Percentiles rank a stretch among this genome's conserved stretches.
Evolutionary conservation across 305 asterid species (phyloP).

Genomic region (Fraxinus greggii): DNA sequence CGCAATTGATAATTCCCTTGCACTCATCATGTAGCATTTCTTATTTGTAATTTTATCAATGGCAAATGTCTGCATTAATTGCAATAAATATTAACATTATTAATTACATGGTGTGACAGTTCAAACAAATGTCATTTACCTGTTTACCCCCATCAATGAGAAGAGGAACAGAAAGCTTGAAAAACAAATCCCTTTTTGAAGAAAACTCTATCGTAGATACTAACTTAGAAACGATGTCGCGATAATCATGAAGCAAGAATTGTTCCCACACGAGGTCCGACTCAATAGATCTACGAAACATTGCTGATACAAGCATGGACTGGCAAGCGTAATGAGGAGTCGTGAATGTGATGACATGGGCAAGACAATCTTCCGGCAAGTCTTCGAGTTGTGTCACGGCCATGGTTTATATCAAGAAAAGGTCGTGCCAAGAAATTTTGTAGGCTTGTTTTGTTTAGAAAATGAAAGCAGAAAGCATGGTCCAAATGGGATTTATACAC

Average conservation of each 20-base stretch:
- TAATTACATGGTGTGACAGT: not conserved
- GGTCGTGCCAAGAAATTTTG: not conserved
- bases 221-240: constrained; percentile 37
- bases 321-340: constrained; percentile 52
- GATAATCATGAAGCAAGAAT: constrained; percentile 55
- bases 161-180: constrained; percentile 47
- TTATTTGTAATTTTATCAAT: constrained; percentile 49
- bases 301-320: constrained; percentile 33
- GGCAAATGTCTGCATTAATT: constrained; percentile 45
- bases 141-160: constrained; percentile 60
- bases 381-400: constrained; percentile 25
- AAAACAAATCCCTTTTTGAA: constrained; percentile 56
- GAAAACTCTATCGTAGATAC: constrained; percentile 37
- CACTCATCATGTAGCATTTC: constrained; percentile 63
- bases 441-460: not conserved
- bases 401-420: not conserved
- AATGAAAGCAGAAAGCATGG: not conserved
- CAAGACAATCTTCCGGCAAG: constrained; percentile 61
- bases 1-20: constrained; percentile 61
- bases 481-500: not conserved
- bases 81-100: not conserved
- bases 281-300: constrained; percentile 40
- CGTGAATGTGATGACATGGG: constrained; percentile 38
- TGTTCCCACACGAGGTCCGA: constrained; percentile 55
- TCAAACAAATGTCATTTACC: constrained; percentile 29